Base-by-base conservation (phyloP, 1,284 basidiomycete species). In the Grifola frondosa region DNA sequence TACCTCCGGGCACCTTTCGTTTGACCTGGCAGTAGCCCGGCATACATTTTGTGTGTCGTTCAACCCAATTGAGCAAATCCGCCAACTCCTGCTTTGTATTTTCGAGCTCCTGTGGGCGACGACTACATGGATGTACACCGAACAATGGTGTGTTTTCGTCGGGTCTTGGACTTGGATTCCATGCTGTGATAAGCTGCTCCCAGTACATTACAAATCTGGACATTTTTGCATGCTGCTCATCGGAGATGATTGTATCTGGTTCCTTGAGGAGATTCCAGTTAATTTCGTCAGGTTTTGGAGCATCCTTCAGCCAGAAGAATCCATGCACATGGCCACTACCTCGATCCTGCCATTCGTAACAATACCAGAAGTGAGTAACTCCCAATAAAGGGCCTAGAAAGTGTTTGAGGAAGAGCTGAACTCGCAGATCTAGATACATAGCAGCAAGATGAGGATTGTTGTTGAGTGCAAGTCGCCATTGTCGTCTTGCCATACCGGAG, bases 231-330 rank as follows among this genome's bases (percentile, higher is more conserved):
- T 37, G 23, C 21, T 38, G 19, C 12, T 44, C 42, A 10, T 15
- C 17, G 10, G 42, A 17, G 6, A 37, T n/a, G 5, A 16, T 8
- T 5, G 35, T 21, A 4, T 30, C 28, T 4, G 8, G 22, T 20
- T 44, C 35, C 15, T 44, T 44, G 35, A 44, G 17, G 2, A 31
- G 17, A 17, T 37, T 30, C 34, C 34, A 44, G 34, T 44, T 19
- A 28, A 44, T 37, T 4, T 22, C 26, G 13, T 23, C 28, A 9
- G 28, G 20, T 5, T 22, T 11, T 5, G 33, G 40, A 5, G 40
- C 40, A 26, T 42, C 24, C 20, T 25, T 17, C 3, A 42, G 33
- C 40, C 40, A 42, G 22, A 42, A 33, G 22, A 42, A 42, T 4
- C 40, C 40, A 20, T 38, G 37, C 11, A 38, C 17, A 38, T 38